phyloP scores from a whole-genome alignment of 2,329 filamentous ascomycete species.

The Aquanectria penicillioides region DNA sequence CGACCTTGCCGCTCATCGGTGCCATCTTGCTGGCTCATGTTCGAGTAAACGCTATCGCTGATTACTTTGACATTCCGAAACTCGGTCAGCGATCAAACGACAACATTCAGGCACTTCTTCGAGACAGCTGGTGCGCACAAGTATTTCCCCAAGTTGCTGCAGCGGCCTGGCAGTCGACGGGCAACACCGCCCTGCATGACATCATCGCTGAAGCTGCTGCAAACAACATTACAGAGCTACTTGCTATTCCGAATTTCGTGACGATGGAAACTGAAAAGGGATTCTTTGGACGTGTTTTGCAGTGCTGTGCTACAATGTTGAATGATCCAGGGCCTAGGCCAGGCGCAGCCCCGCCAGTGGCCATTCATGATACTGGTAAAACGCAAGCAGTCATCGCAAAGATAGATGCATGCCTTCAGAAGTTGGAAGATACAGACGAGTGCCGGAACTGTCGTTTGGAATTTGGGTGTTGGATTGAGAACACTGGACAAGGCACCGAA shows the following conservation, averaged over 20 bases:
- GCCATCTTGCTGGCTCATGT: slow-evolving; percentile 28
- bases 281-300: background rate
- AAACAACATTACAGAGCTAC: background rate
- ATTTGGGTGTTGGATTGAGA: slow-evolving; percentile 7
- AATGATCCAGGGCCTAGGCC: too few species aligned
- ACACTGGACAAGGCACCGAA: background rate
- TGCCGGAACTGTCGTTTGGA: slow-evolving; percentile 6
- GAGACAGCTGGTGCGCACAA: background rate
- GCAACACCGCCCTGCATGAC: background rate
- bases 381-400: background rate
- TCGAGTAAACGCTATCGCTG: slow-evolving; percentile 32
- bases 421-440: background rate
- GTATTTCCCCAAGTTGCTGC: slow-evolving; percentile 2
- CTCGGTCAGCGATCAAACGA: slow-evolving; percentile 24
- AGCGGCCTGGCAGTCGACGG: background rate
- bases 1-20: background rate
- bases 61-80: slow-evolving; percentile 30
- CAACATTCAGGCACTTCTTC: slow-evolving; percentile 14
- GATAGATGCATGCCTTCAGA: background rate
- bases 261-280: background rate
- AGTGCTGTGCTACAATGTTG: too few species aligned
- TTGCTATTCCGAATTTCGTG: background rate
- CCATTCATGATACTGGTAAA: background rate
- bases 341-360: too few species aligned
- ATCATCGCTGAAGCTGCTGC: background rate